Evolutionary conservation across 176 grass and related monocot species (phyloP).

Genomic region (Eremochloa ophiuroides): DNA sequence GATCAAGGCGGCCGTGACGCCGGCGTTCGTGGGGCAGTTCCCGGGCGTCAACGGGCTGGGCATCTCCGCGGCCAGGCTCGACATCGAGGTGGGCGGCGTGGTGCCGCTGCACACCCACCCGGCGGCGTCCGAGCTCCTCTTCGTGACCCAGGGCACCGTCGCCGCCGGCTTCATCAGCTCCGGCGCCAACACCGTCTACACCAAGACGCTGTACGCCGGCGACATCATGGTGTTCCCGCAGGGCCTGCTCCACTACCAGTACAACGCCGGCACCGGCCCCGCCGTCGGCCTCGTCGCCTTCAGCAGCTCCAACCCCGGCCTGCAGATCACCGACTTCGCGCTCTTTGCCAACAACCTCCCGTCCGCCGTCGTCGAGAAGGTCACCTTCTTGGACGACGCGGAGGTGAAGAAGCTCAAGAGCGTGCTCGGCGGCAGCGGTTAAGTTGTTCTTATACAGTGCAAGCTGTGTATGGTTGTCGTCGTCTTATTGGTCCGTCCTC

Average conservation of each 20-base stretch:
- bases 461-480: background rate
- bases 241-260: conserved; percentile 70
- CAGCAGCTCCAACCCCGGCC: conserved; percentile 61
- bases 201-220: conserved; percentile 47
- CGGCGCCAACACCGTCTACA: conserved; percentile 41
- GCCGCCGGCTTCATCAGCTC: conserved; percentile 61
- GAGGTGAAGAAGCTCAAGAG: conserved; percentile 80
- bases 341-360: conserved; percentile 78
- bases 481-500: background rate
- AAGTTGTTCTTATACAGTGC: background rate
- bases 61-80: conserved; percentile 65
- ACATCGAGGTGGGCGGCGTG: conserved; percentile 55
- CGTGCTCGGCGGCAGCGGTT: conserved; percentile 63
- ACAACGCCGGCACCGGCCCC: conserved; percentile 36
- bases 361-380: conserved; percentile 56
- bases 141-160: conserved; percentile 47
- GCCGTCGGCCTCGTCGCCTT: conserved; percentile 58
- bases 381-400: conserved; percentile 70
- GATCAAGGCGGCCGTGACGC: conserved; percentile 57
- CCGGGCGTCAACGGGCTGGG: conserved; percentile 75
- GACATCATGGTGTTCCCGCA: conserved; percentile 72
- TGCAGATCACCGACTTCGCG: conserved; percentile 71
- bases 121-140: conserved; percentile 55
- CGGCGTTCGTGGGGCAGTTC: conserved; percentile 72
- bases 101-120: conserved; percentile 76